Conservation (phyloP, 805 yeast species). For the Naumovozyma baii region DNA sequence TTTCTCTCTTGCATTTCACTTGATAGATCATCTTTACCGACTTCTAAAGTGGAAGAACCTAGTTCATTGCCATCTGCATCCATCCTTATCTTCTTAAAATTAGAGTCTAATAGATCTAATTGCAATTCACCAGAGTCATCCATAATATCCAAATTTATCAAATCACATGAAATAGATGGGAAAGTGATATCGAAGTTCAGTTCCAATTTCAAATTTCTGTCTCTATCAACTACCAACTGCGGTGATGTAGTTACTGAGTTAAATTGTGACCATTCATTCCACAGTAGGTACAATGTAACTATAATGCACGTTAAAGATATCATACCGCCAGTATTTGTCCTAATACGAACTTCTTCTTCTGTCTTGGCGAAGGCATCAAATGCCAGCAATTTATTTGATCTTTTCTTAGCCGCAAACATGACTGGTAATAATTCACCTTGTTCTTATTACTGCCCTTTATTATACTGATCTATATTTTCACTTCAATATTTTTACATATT, state of each 20-base stretch:
- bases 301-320: conserved; percentile 65
- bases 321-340: conserved; percentile 83
- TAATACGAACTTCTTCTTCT: conserved; percentile 83
- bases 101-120: conserved; percentile 57
- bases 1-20: conserved; percentile 6
- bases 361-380: conserved; percentile 91
- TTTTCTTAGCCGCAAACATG: conserved; percentile 1
- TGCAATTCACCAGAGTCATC: conserved; percentile 83
- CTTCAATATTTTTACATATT: too few species aligned
- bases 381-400: conserved; percentile 33
- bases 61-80: conserved; percentile 39
- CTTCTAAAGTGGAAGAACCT: conserved; percentile 32
- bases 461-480: neutral
- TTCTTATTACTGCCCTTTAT: too few species aligned
- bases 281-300: conserved; percentile 50
- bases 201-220: conserved; percentile 61
- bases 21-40: conserved; percentile 32
- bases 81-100: conserved; percentile 62
- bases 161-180: conserved; percentile 78
- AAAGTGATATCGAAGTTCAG: conserved; percentile 76
- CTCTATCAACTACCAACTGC: conserved; percentile 82
- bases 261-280: conserved; percentile 72
- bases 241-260: conserved; percentile 60
- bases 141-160: conserved; percentile 73
- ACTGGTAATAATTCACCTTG: neutral